Evolutionary conservation across 1,284 basidiomycete genomes (phyloP), one percentile per base, ranked within the genome.

Genomic region (Irpex rosettiformis): DNA sequence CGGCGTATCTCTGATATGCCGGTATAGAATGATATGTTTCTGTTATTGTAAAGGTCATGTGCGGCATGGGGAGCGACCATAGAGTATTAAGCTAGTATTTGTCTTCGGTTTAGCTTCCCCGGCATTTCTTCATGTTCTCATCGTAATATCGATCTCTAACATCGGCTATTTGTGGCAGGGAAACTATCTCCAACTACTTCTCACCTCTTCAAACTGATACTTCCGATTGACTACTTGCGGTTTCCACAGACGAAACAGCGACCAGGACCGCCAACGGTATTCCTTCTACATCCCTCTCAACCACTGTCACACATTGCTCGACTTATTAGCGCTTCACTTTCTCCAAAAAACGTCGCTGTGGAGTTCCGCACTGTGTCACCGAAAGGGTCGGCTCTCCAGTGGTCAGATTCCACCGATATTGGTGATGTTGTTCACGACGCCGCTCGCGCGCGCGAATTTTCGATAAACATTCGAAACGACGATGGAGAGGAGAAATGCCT

Each of bases 331-430:
- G 71, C 77, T 3, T 79, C 79, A 2, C 67, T 83, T 28, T 56
- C 76, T 18, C 68, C 69, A 5, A 65, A 75, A 1, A 70, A 28
- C 13, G 40, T 28, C 11, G 22, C 8, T 13, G 74, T 85, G 30
- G 76, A 79, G 30, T 85, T 83, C 68, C 75, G 77, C 40, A 76
- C 73, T 64, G 71, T 70, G 0, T 73, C 79, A 2, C 73, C 72
- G 1, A 60, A 69, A 49, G 73, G 77, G 4, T 67, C 72, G 57
- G 67, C 73, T 22, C 72, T 76, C 56, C 78, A 83, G 59, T 88
- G 86, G 86, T 79, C 79, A n/a, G 81, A 84, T 58, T 81, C 81
- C 3, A 89, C 85, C 0, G 86, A 87, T 70, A 70, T 88, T 13
- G 82, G 80, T 18, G 84, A 88, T 69, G 88, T 89, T 67, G 81